A percentile compares a stretch with the other conserved stretches of the same genome.
phyloP scores from a whole-genome alignment of 257 asterid species.

The Primulina huaijiensis region DNA sequence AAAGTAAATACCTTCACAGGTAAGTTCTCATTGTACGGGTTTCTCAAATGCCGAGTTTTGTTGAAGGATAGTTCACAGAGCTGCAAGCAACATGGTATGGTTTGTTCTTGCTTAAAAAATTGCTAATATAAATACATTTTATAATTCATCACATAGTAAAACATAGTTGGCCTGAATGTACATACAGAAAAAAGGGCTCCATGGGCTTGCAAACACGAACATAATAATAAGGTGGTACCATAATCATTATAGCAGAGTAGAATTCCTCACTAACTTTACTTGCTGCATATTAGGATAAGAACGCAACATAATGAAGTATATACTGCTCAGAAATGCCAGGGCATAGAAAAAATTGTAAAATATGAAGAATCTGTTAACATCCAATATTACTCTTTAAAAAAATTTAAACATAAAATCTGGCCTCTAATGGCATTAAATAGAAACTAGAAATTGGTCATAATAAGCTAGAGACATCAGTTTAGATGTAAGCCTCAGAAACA shows the following conservation, averaged over 20 bases:
- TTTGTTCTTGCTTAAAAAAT: conserved; percentile 24
- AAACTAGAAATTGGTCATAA: background rate
- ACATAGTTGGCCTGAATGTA: conserved; percentile 9
- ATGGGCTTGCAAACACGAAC: conserved; percentile 1
- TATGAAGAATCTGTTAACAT: conserved; percentile 4
- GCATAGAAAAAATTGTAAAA: background rate
- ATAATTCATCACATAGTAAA: background rate
- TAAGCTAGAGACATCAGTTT: conserved; percentile 15
- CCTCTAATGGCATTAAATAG: background rate
- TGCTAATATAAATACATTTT: background rate
- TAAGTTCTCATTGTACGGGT: conserved; percentile 78
- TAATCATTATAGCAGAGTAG: background rate
- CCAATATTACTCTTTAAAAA: background rate
- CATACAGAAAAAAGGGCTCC: conserved; percentile 9
- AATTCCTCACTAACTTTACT: background rate
- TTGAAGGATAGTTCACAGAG: conserved; percentile 88
- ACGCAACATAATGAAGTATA: conserved; percentile 6
- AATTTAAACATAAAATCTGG: background rate
- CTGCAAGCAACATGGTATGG: conserved; percentile 43
- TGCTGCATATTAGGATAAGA: background rate
- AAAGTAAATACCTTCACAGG: conserved; percentile 73
- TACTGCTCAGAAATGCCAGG: conserved; percentile 10
- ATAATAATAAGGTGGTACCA: conserved; percentile 14
- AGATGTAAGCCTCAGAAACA: conserved; percentile 6
- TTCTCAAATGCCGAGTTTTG: conserved; percentile 83